Evolutionary conservation across 129 eudicot species (phyloP).

Genomic region (Centaurea solstitialis): DNA sequence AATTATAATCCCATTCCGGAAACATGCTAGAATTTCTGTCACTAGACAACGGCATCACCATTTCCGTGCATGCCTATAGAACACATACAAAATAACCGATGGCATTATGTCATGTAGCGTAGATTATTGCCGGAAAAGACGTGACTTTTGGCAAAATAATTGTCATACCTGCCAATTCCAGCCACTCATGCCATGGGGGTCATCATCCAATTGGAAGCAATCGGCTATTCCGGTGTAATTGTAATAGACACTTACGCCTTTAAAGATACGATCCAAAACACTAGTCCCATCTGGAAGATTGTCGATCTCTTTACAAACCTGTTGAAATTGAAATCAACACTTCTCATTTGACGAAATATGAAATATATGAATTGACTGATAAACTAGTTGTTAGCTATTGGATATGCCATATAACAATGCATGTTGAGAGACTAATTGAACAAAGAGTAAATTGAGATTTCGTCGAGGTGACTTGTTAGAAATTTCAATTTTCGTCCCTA

Average conservation of each 20-base stretch:
- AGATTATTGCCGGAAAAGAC: not conserved
- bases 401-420: too few relatives aligned
- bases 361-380: not conserved
- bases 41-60: slow-evolving; percentile 91
- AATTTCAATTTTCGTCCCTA: too few relatives aligned
- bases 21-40: slow-evolving; percentile 71
- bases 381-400: too few relatives aligned
- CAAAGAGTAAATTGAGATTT: too few relatives aligned
- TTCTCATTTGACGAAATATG: not conserved
- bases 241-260: slow-evolving; percentile 76
- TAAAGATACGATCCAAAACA: slow-evolving; percentile 63
- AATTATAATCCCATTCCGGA: slow-evolving; percentile 55
- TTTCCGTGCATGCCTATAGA: slow-evolving; percentile 91
- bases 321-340: slow-evolving; percentile 4
- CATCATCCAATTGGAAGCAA: slow-evolving; percentile 85
- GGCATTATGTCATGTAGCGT: not conserved
- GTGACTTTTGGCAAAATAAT: not conserved
- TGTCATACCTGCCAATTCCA: slow-evolving; percentile 94
- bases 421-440: too few relatives aligned
- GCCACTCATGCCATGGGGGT: slow-evolving; percentile 87
- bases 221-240: slow-evolving; percentile 71
- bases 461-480: too few relatives aligned
- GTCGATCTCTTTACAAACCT: slow-evolving; percentile 85
- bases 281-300: slow-evolving; percentile 50
- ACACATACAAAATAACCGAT: not conserved